phyloP scores from a whole-genome alignment of 2,329 filamentous ascomycete species.

The Bisporella sp. region DNA sequence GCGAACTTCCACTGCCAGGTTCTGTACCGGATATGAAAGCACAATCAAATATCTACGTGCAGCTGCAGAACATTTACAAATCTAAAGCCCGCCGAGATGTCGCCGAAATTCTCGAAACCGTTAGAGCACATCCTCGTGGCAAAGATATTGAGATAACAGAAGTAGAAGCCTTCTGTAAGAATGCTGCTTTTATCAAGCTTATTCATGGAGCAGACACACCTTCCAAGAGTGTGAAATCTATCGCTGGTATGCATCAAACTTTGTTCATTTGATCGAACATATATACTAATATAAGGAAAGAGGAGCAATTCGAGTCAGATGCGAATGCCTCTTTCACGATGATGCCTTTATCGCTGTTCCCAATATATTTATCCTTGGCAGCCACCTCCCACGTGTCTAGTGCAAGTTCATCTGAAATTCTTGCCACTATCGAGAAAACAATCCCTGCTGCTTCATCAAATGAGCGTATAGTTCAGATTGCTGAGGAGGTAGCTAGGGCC shows the following conservation, averaged over 20 bases:
- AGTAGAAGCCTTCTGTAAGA: constrained; percentile 91
- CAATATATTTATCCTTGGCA: constrained; percentile 61
- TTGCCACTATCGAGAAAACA: constrained; percentile 36
- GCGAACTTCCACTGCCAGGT: constrained; percentile 74
- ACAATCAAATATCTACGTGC: constrained; percentile 80
- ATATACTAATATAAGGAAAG: constrained; percentile 33
- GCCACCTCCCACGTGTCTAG: constrained; percentile 41
- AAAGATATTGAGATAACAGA: constrained; percentile 59
- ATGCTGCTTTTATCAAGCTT: constrained; percentile 86
- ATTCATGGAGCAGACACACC: constrained; percentile 43
- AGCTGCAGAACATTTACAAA: constrained; percentile 90
- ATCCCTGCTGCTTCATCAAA: constrained; percentile 42
- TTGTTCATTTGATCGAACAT: background rate
- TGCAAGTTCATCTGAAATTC: constrained; percentile 46
- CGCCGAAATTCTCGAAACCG: constrained; percentile 62
- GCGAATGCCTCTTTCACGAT: constrained; percentile 35
- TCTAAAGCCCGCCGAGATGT: constrained; percentile 73
- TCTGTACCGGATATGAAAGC: constrained; percentile 97
- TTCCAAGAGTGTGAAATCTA: constrained; percentile 13
- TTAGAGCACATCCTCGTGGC: constrained; percentile 45
- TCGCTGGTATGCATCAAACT: constrained; percentile 19
- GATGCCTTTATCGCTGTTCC: constrained; percentile 48
- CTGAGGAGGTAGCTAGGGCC: constrained; percentile 66
- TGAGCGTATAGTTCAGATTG: constrained; percentile 44
- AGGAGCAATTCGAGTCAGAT: constrained; percentile 47